These are phyloP conservation scores for Talaromyces verruculosus DNA, from an alignment of 2,329 filamentous ascomycete species.

Conservation along the genomic window DNA sequence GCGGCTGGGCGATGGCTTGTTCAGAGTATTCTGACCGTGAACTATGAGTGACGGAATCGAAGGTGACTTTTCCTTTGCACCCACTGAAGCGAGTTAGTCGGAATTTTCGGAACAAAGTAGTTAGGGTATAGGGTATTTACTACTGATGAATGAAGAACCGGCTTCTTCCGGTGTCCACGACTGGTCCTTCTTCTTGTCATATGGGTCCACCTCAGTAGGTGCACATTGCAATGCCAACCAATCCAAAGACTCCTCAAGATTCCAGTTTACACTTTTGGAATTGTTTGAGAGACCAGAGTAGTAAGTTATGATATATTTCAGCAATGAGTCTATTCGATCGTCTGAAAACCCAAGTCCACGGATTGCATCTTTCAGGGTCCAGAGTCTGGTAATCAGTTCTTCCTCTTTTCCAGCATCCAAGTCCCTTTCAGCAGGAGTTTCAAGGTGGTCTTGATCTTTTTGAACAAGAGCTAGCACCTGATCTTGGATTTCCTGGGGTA, in stretches of 20 bases:
- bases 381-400: slow-evolving; percentile 74
- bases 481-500: slow-evolving; percentile 75
- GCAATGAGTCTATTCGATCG: slow-evolving; percentile 60
- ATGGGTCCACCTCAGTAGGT: slow-evolving; percentile 68
- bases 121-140: slow-evolving; percentile 28
- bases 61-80: slow-evolving; percentile 32
- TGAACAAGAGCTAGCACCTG: slow-evolving; percentile 67
- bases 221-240: slow-evolving; percentile 81
- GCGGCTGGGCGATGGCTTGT: slow-evolving; percentile 28
- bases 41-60: slow-evolving; percentile 28
- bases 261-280: slow-evolving; percentile 72
- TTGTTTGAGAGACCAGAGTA: slow-evolving; percentile 58
- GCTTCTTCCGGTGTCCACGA: slow-evolving; percentile 33
- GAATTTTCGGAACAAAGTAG: not conserved
- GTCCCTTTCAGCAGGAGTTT: slow-evolving; percentile 31
- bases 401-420: slow-evolving; percentile 58
- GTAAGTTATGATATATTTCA: slow-evolving; percentile 67
- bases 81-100: slow-evolving; percentile 30
- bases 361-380: slow-evolving; percentile 78
- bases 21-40: slow-evolving; percentile 28
- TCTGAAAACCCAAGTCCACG: slow-evolving; percentile 66
- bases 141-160: slow-evolving; percentile 39
- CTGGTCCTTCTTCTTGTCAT: slow-evolving; percentile 53
- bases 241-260: slow-evolving; percentile 81
- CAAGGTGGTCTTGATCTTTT: slow-evolving; percentile 43